Conservation (phyloP, 441 rosid genomes). For the Pelargonium fulgidum region DNA sequence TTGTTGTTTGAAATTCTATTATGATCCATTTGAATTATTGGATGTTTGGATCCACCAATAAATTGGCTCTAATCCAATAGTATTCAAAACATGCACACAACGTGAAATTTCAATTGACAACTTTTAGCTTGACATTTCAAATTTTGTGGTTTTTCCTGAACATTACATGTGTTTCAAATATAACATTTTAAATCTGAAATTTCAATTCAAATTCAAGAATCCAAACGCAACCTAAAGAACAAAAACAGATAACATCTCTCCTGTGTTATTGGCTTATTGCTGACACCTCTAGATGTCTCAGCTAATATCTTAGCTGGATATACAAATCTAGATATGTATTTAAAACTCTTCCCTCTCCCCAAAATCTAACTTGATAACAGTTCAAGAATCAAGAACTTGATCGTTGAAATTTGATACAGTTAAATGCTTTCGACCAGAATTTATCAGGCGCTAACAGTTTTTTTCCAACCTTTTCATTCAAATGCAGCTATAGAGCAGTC, state of each 20-base stretch:
- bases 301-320: too few species aligned
- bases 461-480: neutral
- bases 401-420: neutral
- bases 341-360: neutral
- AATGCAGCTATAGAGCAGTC: constrained; percentile 46
- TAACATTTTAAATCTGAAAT: neutral
- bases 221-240: neutral
- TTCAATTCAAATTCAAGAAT: neutral
- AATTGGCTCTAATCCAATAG: too few species aligned
- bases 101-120: too few species aligned
- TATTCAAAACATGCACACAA: too few species aligned
- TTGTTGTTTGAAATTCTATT: too few species aligned
- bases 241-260: neutral
- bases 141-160: too few species aligned
- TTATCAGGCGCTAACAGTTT: neutral
- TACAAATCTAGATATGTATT: neutral
- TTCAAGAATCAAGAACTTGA: neutral
- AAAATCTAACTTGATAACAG: neutral
- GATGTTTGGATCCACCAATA: too few species aligned
- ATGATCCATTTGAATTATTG: too few species aligned
- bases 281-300: neutral
- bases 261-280: neutral
- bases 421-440: neutral
- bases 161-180: neutral
- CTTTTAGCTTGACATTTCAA: too few species aligned